A percentile compares a stretch with the other conserved stretches of the same genome.
Conservation (phyloP, 2,329 filamentous ascomycete genomes). For the Cladosporium sp. region DNA sequence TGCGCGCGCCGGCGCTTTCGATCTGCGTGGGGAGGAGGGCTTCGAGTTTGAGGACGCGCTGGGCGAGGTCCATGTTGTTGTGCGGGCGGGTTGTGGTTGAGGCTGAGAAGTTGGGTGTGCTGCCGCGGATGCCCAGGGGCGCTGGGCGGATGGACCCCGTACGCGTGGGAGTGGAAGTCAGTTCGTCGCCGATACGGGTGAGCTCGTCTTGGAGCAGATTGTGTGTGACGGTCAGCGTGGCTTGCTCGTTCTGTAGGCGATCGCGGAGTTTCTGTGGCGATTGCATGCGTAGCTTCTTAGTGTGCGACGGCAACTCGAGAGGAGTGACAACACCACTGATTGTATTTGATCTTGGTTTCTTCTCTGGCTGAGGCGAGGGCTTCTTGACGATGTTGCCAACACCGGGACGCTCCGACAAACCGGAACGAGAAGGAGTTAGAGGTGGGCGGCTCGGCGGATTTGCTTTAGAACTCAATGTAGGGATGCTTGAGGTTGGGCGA, state of each 20-base stretch:
- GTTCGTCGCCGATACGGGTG: slow-evolving; percentile 76
- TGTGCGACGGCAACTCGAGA: slow-evolving; percentile 18
- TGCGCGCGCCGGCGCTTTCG: slow-evolving; percentile 60
- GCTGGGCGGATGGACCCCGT: slow-evolving; percentile 20
- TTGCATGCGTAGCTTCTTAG: slow-evolving; percentile 67
- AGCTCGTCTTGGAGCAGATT: slow-evolving; percentile 72
- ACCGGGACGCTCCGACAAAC: slow-evolving; percentile 53
- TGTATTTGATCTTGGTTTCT: slow-evolving; percentile 28
- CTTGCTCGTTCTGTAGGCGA: slow-evolving; percentile 79
- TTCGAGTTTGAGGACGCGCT: slow-evolving; percentile 67
- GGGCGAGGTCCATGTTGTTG: slow-evolving; percentile 49
- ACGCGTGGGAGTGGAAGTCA: slow-evolving; percentile 51
- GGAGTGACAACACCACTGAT: slow-evolving; percentile 27
- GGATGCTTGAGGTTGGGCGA: slow-evolving; percentile 49
- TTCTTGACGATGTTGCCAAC: slow-evolving; percentile 60
- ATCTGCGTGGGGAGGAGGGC: slow-evolving; percentile 62
- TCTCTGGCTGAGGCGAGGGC: slow-evolving; percentile 52
- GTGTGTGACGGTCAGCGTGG: slow-evolving; percentile 69
- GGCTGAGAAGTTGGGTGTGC: slow-evolving; percentile 32
- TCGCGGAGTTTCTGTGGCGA: slow-evolving; percentile 71
- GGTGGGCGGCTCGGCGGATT: slow-evolving; percentile 37
- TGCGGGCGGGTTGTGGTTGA: slow-evolving; percentile 40
- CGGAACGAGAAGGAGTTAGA: slow-evolving; percentile 44
- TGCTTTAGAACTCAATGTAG: slow-evolving; percentile 42
- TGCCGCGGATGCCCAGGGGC: slow-evolving; percentile 29